Base-by-base conservation (phyloP, 2,329 filamentous ascomycete genomes). In the Fusarium annulatum region DNA sequence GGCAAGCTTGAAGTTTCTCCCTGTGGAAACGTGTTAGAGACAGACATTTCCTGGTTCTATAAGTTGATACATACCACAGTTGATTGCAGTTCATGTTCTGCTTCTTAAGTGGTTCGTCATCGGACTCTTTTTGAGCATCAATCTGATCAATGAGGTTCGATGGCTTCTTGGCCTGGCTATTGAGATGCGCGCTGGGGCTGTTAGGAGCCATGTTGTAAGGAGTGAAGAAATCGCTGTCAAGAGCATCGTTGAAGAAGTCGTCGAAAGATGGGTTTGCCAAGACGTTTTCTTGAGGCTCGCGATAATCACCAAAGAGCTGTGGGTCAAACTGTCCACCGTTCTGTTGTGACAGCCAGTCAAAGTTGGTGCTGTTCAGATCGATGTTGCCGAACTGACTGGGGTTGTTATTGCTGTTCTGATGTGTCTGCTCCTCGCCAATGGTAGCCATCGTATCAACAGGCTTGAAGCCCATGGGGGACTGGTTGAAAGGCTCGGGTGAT, bases 241-340 rank as follows among this genome's bases (percentile, higher is more conserved):
- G 92, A 19, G 94, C 93, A 76, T 97, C 95, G 74, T 89, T 89
- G 82, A 91, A 90, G 76, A 91, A 89, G 71, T 91, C 93, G 61
- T 94, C 93, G 74, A 97, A 93, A 14, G 91, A 90, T 48, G 88
- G 89, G 78, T 85, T 91, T 74, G 86, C 85, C 23, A 97, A 84
- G 19, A 97, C 88, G 62, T 92, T 96, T 64, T 94, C 93, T 78
- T 97, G 94, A 1, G 94, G 91, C 79, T 99, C 96, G 59, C 96
- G 92, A 83, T 98, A 98, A 76, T 95, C 94, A 61, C 93, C 94
- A 81, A 98, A 98, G 9, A 98, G 87, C 62, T 96, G 91, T 1
- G 96, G 96, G 71, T 98, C 95, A 78, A 98, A 98, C 72, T 93
- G 91, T 63, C 94, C 94, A 64, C 92, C 92, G 77, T 95, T 96